Percentiles rank a stretch among this genome's conserved stretches.
Evolutionary conservation across 768 basidiomycete species (phyloP).

Genomic region (Piloderma croceum): DNA sequence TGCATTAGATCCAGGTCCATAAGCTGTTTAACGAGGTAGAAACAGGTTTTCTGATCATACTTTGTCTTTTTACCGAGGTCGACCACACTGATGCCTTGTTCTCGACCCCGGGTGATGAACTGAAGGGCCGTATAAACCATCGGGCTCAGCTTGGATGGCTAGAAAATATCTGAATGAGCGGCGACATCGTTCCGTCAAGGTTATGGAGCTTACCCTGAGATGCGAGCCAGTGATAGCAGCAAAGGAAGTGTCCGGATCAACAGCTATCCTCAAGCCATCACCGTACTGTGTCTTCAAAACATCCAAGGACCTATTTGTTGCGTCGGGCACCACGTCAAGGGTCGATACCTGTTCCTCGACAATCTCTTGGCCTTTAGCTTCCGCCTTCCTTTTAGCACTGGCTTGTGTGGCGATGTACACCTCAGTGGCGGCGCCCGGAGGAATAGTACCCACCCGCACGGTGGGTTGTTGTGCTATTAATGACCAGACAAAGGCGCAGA

Average conservation of each 20-base stretch:
- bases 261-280: slow-evolving; percentile 62
- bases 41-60: slow-evolving; percentile 87
- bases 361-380: slow-evolving; percentile 47
- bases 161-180: slow-evolving; percentile 11
- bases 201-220: slow-evolving; percentile 46
- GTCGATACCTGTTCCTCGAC: slow-evolving; percentile 38
- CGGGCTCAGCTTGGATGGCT: slow-evolving; percentile 77
- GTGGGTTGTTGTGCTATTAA: slow-evolving; percentile 70
- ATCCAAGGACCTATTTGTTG: slow-evolving; percentile 47
- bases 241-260: slow-evolving; percentile 69
- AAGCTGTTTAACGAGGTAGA: slow-evolving; percentile 77
- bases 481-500: slow-evolving; percentile 79
- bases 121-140: slow-evolving; percentile 85
- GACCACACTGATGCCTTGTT: slow-evolving; percentile 71
- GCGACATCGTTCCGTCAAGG: background rate
- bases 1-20: slow-evolving; percentile 71
- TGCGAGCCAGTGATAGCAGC: slow-evolving; percentile 82
- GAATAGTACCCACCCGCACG: slow-evolving; percentile 67
- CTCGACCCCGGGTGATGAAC: slow-evolving; percentile 75
- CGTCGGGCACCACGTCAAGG: slow-evolving; percentile 52
- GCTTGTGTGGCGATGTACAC: slow-evolving; percentile 77
- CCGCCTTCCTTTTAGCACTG: slow-evolving; percentile 61
- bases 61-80: slow-evolving; percentile 70
- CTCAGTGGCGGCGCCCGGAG: slow-evolving; percentile 52
- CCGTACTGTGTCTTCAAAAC: slow-evolving; percentile 56